phyloP scores from a whole-genome alignment of 768 basidiomycete species.

The Xerocomellus chrysenteron region DNA sequence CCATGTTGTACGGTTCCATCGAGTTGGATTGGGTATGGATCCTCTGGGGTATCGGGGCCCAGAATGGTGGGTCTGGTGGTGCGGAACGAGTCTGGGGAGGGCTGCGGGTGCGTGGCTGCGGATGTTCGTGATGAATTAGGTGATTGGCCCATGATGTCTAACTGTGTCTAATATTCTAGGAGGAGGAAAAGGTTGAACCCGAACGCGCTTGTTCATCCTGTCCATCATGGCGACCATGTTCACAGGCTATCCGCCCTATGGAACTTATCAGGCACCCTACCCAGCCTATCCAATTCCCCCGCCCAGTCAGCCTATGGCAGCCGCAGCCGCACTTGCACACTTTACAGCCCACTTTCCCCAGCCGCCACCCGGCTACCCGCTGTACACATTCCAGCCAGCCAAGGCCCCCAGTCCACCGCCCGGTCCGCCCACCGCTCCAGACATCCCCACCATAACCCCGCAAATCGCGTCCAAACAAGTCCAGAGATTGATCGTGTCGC shows the following conservation, averaged over 20 bases:
- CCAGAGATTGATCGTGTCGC: conserved; percentile 54
- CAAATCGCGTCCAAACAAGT: conserved; percentile 60
- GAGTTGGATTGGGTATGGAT: conserved; percentile 81
- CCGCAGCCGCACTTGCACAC: conserved; percentile 30
- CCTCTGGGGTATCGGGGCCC: conserved; percentile 65
- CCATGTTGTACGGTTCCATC: conserved; percentile 82
- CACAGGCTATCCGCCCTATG: conserved; percentile 35
- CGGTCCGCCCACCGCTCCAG: conserved; percentile 38
- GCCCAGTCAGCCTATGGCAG: conserved; percentile 22
- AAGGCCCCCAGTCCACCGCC: conserved; percentile 46
- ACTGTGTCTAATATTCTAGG: conserved; percentile 7
- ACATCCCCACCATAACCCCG: conserved; percentile 56
- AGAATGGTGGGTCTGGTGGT: conserved; percentile 57
- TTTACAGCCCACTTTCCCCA: conserved; percentile 43
- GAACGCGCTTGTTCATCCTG: not conserved
- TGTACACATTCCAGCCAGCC: conserved; percentile 32
- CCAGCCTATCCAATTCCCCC: conserved; percentile 27
- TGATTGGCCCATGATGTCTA: conserved; percentile 19
- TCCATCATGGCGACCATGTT: conserved; percentile 27
- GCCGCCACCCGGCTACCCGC: conserved; percentile 26
- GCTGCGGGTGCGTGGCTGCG: not conserved
- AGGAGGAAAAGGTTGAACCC: not conserved
- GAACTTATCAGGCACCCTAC: conserved; percentile 34
- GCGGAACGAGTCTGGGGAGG: conserved; percentile 42
- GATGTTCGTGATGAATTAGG: not conserved